These are phyloP conservation scores for Ricinus communis DNA, from an alignment of 345 rosid species.

Conservation along the genomic window DNA sequence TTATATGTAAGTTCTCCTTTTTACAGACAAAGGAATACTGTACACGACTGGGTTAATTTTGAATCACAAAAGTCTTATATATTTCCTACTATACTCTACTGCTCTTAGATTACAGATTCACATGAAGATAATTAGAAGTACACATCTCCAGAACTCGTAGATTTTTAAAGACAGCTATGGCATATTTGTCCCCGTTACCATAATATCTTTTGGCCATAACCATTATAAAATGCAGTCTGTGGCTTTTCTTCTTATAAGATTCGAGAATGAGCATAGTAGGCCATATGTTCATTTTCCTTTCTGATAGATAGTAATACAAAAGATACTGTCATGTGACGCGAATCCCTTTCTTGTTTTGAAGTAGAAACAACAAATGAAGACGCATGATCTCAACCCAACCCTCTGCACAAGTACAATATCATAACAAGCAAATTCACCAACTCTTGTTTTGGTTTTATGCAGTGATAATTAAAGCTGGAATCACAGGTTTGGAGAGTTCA, in stretches of 20 bases:
- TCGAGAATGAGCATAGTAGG: background rate
- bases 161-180: no score
- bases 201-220: no score
- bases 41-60: no score
- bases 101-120: no score
- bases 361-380: background rate
- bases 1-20: no score
- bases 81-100: no score
- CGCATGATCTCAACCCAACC: background rate
- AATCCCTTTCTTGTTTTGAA: background rate
- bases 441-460: background rate
- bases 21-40: no score
- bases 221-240: no score
- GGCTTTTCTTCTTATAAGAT: background rate
- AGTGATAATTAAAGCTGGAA: background rate
- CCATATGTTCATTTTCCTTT: background rate
- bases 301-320: background rate
- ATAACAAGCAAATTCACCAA: background rate
- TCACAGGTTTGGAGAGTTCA: background rate
- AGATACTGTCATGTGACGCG: constrained; percentile 3
- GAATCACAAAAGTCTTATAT: no score
- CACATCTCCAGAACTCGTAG: no score
- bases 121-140: no score
- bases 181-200: no score
- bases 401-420: background rate